A percentile compares a stretch with the other conserved stretches of the same genome.
Evolutionary conservation across 495 filamentous ascomycete species (phyloP).

Genomic region (Aspergillus nidulans): DNA sequence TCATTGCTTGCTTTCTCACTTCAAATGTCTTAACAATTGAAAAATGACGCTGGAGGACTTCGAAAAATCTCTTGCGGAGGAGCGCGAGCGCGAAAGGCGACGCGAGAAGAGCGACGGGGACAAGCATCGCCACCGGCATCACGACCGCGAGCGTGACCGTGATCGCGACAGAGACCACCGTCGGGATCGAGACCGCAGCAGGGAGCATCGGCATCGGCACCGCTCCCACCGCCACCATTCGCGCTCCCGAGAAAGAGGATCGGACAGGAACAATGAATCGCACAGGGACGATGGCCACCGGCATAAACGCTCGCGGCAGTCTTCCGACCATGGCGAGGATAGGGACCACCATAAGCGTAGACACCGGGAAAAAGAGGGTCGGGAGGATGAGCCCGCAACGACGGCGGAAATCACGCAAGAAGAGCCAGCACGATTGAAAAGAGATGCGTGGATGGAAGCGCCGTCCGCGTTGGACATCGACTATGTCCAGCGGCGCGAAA

Average conservation of each 20-base stretch:
- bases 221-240: constrained; percentile 45
- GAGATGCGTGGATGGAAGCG: constrained; percentile 94
- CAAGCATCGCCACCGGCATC: constrained; percentile 29
- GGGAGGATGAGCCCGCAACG: constrained; percentile 20
- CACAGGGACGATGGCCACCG: constrained; percentile 43
- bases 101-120: constrained; percentile 34
- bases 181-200: constrained; percentile 35
- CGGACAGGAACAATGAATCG: constrained; percentile 29
- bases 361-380: constrained; percentile 28
- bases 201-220: constrained; percentile 36
- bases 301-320: constrained; percentile 52
- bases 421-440: constrained; percentile 40
- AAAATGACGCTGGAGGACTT: constrained; percentile 54
- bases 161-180: not conserved
- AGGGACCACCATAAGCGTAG: constrained; percentile 35
- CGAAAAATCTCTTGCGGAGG: constrained; percentile 46
- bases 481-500: constrained; percentile 66
- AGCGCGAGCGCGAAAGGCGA: constrained; percentile 35
- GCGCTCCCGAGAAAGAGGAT: constrained; percentile 34
- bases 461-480: constrained; percentile 79
- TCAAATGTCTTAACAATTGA: not conserved
- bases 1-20: constrained; percentile 13
- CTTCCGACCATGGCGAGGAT: constrained; percentile 40
- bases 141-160: constrained; percentile 21
- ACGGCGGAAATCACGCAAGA: constrained; percentile 30